A percentile compares a stretch with the other conserved stretches of the same genome.
These are phyloP conservation scores for Cryptosporidium sp. DNA, from an alignment of 169 alveolate genomes.

Conservation along the genomic window DNA sequence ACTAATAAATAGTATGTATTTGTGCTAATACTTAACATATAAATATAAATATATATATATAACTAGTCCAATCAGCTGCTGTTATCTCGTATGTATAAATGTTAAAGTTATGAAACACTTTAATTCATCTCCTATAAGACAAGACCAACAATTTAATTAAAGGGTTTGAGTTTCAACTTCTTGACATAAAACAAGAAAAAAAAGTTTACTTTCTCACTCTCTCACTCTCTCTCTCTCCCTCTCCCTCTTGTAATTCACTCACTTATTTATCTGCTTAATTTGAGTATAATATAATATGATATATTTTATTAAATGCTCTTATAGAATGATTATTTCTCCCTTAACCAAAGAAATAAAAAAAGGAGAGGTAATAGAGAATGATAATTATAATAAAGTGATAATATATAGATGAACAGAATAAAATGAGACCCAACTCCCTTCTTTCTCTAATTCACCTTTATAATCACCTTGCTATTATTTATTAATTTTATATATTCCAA, in stretches of 20 bases:
- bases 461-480: too few species aligned
- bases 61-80: constrained; percentile 50
- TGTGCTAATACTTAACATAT: not conserved
- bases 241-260: too few species aligned
- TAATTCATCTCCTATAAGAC: constrained; percentile 37
- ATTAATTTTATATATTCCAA: not conserved
- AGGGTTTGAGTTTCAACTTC: not conserved
- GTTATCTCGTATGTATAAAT: constrained; percentile 33
- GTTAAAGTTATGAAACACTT: not conserved
- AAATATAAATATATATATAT: not conserved
- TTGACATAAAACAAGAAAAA: not conserved
- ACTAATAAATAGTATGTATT: too few species aligned
- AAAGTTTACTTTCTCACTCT: too few species aligned
- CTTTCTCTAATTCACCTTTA: not conserved
- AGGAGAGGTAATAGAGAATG: not conserved
- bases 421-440: not conserved
- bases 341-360: not conserved
- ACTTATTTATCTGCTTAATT: not conserved
- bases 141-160: not conserved
- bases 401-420: not conserved
- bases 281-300: too few species aligned
- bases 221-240: too few species aligned
- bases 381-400: not conserved
- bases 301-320: not conserved
- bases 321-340: not conserved